These are phyloP conservation scores for Citrullus mucosospermus DNA, from an alignment of 306 rosid species.

Conservation along the genomic window DNA sequence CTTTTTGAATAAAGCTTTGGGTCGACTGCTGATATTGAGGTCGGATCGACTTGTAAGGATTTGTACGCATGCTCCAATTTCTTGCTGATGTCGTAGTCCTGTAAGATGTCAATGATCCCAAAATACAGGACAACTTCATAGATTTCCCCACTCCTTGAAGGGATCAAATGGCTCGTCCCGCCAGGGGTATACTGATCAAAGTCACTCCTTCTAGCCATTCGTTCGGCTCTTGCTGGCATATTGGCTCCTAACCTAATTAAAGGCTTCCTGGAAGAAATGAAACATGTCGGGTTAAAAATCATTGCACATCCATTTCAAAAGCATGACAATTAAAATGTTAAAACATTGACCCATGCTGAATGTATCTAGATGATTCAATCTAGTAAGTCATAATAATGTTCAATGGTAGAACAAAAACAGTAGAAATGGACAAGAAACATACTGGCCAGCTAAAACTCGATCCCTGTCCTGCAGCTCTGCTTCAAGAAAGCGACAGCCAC, in stretches of 20 bases:
- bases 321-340: background rate
- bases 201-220: conserved; percentile 70
- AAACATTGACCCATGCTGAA: background rate
- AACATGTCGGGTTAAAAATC: background rate
- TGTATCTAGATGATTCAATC: background rate
- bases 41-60: conserved; percentile 76
- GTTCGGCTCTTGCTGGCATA: conserved; percentile 94
- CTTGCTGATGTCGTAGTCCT: conserved; percentile 90
- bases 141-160: conserved; percentile 54
- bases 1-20: conserved; percentile 90
- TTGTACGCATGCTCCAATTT: conserved; percentile 93
- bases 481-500: conserved; percentile 88
- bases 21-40: conserved; percentile 90
- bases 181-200: conserved; percentile 60
- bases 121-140: conserved; percentile 69
- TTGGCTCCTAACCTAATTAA: conserved; percentile 90
- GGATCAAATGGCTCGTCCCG: conserved; percentile 56
- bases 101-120: conserved; percentile 92
- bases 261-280: conserved; percentile 44
- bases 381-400: background rate
- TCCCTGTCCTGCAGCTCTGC: conserved; percentile 95
- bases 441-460: conserved; percentile 83
- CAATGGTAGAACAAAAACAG: background rate
- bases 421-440: conserved; percentile 14
- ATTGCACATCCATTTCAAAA: background rate